Conservation (phyloP, 805 yeast genomes). For the Metschnikowia matae region DNA sequence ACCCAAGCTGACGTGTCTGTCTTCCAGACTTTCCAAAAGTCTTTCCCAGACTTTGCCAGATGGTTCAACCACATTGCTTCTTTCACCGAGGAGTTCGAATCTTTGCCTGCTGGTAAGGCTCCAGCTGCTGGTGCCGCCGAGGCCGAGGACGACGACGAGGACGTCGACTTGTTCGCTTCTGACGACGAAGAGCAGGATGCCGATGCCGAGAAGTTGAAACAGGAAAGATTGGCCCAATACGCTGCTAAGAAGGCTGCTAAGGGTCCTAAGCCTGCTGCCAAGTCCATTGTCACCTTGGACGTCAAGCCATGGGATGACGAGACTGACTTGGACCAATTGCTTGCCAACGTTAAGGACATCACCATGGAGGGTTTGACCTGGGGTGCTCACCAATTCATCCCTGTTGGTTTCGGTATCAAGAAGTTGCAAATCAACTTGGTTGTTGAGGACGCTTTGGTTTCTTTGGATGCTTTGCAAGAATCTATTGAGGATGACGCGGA, state of each 20-base stretch:
- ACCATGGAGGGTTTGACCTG: constrained; percentile 91
- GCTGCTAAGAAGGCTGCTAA: constrained; percentile 95
- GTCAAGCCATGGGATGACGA: constrained; percentile 99
- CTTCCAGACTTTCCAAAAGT: constrained; percentile 88
- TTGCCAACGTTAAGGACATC: constrained; percentile 80
- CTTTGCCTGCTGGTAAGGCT: constrained; percentile 75
- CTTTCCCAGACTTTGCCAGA: constrained; percentile 93
- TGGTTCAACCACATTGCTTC: constrained; percentile 99
- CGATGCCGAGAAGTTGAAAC: constrained; percentile 96
- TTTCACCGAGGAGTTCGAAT: constrained; percentile 76
- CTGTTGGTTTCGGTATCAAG: constrained; percentile 99
- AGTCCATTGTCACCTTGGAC: constrained; percentile 93
- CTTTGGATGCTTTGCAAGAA: constrained; percentile 83
- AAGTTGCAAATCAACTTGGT: constrained; percentile 98
- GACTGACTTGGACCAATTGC: constrained; percentile 87
- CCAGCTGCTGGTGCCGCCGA: constrained; percentile 54
- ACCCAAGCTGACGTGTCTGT: constrained; percentile 94
- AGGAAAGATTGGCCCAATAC: constrained; percentile 96
- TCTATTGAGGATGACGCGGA: constrained; percentile 89
- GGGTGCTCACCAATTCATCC: constrained; percentile 97
- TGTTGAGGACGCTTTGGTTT: constrained; percentile 94
- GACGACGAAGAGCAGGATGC: constrained; percentile 93
- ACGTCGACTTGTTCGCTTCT: constrained; percentile 93
- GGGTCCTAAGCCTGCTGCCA: constrained; percentile 98
- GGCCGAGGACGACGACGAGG: constrained; percentile 77